A percentile compares a stretch with the other conserved stretches of the same genome.
These are phyloP conservation scores for Fusarium gaditjirri DNA, from an alignment of 2,329 filamentous ascomycete species.

Conservation along the genomic window DNA sequence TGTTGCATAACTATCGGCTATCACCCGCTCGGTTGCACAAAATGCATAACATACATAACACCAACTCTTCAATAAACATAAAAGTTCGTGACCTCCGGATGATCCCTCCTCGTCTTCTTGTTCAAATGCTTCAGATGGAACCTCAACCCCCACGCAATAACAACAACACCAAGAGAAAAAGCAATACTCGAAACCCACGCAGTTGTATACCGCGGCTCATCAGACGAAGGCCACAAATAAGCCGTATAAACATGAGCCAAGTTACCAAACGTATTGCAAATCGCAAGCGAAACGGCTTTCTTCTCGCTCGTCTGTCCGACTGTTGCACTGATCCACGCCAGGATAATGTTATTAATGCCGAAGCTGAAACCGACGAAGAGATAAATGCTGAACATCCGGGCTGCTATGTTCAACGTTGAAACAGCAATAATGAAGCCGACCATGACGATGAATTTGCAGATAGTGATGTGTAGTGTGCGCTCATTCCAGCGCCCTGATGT, in stretches of 20 bases:
- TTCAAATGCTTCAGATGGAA: slow-evolving; percentile 13
- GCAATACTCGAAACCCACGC: slow-evolving; percentile 23
- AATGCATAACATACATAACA: neutral
- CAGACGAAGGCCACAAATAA: slow-evolving; percentile 19
- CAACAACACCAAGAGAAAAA: slow-evolving; percentile 19
- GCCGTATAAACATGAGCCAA: slow-evolving; percentile 29
- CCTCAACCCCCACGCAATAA: slow-evolving; percentile 19
- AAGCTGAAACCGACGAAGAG: slow-evolving; percentile 54
- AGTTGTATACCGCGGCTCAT: slow-evolving; percentile 9
- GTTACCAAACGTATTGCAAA: slow-evolving; percentile 33
- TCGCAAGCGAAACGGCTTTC: slow-evolving; percentile 44
- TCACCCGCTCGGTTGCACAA: accelerated
- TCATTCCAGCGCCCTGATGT: slow-evolving; percentile 58
- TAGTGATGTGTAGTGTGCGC: slow-evolving; percentile 16
- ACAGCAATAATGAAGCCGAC: slow-evolving; percentile 38
- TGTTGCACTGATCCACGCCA: slow-evolving; percentile 54
- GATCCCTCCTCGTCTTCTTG: slow-evolving; percentile 13
- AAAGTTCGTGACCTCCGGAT: slow-evolving; percentile 22
- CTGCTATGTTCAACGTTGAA: slow-evolving; percentile 37
- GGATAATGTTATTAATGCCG: slow-evolving; percentile 55
- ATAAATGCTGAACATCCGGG: slow-evolving; percentile 46
- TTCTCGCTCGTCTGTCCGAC: slow-evolving; percentile 59
- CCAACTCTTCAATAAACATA: slow-evolving; percentile 13
- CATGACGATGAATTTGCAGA: slow-evolving; percentile 53
- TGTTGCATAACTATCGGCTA: neutral